phyloP scores from a whole-genome alignment of 371 early-diverging fungal genomes.

The Synchytrium microbalum region DNA sequence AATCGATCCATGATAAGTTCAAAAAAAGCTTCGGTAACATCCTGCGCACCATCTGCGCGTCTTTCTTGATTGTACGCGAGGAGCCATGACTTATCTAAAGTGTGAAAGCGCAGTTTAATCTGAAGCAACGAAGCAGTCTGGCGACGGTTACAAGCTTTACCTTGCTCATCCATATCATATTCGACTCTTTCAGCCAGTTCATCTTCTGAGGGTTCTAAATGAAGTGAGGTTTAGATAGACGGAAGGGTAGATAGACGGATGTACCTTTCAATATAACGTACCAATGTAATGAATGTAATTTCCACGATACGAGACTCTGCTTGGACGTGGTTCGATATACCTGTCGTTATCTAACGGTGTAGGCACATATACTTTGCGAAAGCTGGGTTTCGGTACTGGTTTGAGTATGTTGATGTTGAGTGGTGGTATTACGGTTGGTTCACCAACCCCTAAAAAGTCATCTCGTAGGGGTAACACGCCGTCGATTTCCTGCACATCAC shows the following conservation, averaged over 20 bases:
- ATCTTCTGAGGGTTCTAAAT: conserved; percentile 67
- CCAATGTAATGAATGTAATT: conserved; percentile 32
- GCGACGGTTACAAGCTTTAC: conserved; percentile 30
- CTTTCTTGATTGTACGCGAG: conserved; percentile 58
- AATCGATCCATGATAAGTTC: conserved; percentile 85
- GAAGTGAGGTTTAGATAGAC: conserved; percentile 21
- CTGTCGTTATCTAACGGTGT: conserved; percentile 21
- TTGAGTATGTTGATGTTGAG: conserved; percentile 19
- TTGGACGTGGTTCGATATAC: conserved; percentile 33
- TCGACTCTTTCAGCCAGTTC: conserved; percentile 75
- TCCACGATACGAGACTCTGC: conserved; percentile 3
- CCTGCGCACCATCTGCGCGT: conserved; percentile 43
- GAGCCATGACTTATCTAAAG: conserved; percentile 67
- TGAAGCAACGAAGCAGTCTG: not conserved
- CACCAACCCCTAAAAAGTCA: not conserved
- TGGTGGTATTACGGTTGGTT: conserved; percentile 15
- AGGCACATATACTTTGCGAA: not conserved
- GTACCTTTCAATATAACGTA: no score
- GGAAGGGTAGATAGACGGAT: conserved; percentile 42
- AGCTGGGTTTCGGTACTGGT: conserved; percentile 16
- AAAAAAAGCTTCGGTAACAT: conserved; percentile 54
- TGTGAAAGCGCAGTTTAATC: not conserved
- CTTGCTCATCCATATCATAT: conserved; percentile 97
- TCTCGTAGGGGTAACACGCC: not conserved
- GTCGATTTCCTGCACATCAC: no score